These are phyloP conservation scores for Aspergillus saccharolyticus DNA, from an alignment of 495 filamentous ascomycete genomes.

Conservation along the genomic window DNA sequence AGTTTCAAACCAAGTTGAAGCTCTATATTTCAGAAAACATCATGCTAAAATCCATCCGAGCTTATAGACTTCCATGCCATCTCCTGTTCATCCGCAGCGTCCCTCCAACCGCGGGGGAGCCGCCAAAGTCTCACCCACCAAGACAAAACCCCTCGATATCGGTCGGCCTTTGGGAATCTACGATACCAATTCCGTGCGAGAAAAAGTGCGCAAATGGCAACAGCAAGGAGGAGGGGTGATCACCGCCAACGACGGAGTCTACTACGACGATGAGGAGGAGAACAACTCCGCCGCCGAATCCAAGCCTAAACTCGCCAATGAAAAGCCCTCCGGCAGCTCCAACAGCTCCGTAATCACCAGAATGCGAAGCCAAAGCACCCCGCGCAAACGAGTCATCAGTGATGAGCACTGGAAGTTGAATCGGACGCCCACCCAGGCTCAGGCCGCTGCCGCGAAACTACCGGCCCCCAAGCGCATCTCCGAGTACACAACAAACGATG, in stretches of 20 bases:
- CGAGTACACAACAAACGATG: constrained; percentile 41
- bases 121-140: constrained; percentile 33
- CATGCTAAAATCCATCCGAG: constrained; percentile 15
- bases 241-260: constrained; percentile 41
- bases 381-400: constrained; percentile 74
- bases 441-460: constrained; percentile 48
- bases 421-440: constrained; percentile 42
- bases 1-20: too few species aligned
- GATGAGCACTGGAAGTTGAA: constrained; percentile 69
- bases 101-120: constrained; percentile 38
- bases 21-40: too few species aligned
- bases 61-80: constrained; percentile 40
- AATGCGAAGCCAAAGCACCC: constrained; percentile 49
- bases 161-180: constrained; percentile 46
- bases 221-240: constrained; percentile 57
- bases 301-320: constrained; percentile 24
- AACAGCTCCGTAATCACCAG: constrained; percentile 11
- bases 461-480: constrained; percentile 45
- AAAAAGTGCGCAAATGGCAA: constrained; percentile 73
- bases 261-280: constrained; percentile 37
- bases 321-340: constrained; percentile 13
- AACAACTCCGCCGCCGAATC: constrained; percentile 24
- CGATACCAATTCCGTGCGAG: constrained; percentile 59
- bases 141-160: constrained; percentile 44
- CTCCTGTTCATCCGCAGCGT: constrained; percentile 38